Evolutionary conservation across 257 asterid genomes (phyloP).

Genomic region (Rubia yunnanensis): DNA sequence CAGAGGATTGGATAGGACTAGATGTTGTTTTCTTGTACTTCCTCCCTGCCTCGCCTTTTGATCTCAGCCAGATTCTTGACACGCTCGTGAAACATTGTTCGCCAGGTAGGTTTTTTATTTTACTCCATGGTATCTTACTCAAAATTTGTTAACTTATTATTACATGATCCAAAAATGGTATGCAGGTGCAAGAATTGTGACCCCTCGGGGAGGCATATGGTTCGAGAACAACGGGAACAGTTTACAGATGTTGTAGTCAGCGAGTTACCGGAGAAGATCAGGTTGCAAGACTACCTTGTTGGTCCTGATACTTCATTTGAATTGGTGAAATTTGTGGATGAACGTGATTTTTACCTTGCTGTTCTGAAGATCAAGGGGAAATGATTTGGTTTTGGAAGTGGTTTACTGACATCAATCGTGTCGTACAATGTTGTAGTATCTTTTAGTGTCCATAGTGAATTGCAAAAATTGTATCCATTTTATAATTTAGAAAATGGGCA

Average conservation of each 20-base stretch:
- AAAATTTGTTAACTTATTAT: background rate
- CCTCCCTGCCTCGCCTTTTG: slow-evolving; percentile 70
- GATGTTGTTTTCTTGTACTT: slow-evolving; percentile 66
- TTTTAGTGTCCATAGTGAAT: too few species aligned
- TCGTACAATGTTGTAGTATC: background rate
- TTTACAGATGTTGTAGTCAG: slow-evolving; percentile 59
- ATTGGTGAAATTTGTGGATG: slow-evolving; percentile 48
- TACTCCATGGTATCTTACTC: background rate
- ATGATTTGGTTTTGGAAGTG: background rate
- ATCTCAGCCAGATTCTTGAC: slow-evolving; percentile 52
- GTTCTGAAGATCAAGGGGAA: slow-evolving; percentile 21
- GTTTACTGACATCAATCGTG: background rate
- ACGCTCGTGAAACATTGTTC: slow-evolving; percentile 49
- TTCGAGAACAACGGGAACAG: slow-evolving; percentile 45
- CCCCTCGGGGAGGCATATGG: slow-evolving; percentile 54
- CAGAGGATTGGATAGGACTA: slow-evolving; percentile 65
- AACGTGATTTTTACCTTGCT: slow-evolving; percentile 50
- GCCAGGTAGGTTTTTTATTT: slow-evolving; percentile 46
- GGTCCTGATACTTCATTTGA: slow-evolving; percentile 45
- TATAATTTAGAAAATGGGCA: too few species aligned
- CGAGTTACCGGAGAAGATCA: slow-evolving; percentile 41
- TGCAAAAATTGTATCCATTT: too few species aligned
- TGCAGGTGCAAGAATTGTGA: slow-evolving; percentile 77
- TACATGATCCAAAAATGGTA: background rate
- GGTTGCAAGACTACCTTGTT: slow-evolving; percentile 20